These are phyloP conservation scores for Xylariaceae sp. DNA, from an alignment of 2,329 filamentous ascomycete genomes.

Conservation along the genomic window DNA sequence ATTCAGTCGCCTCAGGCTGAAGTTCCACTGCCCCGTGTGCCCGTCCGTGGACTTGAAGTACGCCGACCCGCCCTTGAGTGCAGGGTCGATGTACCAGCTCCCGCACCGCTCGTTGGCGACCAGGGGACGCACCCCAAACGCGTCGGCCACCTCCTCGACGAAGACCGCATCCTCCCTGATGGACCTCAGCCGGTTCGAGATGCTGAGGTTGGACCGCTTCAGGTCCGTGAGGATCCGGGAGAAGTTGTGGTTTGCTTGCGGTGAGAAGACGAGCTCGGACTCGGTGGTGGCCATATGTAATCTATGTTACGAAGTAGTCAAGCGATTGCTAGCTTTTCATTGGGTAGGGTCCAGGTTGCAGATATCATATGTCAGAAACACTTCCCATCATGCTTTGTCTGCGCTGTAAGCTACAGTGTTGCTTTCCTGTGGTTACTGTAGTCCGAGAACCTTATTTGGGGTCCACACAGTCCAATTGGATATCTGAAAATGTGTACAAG, in stretches of 20 bases:
- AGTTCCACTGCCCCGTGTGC: conserved; percentile 84
- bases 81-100: conserved; percentile 81
- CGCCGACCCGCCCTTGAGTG: conserved; percentile 62
- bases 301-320: too few relatives aligned
- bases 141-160: conserved; percentile 54
- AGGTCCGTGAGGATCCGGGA: conserved; percentile 66
- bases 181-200: conserved; percentile 75
- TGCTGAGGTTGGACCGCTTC: conserved; percentile 69
- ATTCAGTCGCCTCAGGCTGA: conserved; percentile 80
- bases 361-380: too few relatives aligned
- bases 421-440: too few relatives aligned
- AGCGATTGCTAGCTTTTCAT: too few relatives aligned
- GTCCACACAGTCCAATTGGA: too few relatives aligned
- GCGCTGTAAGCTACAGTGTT: too few relatives aligned
- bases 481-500: too few relatives aligned
- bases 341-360: too few relatives aligned
- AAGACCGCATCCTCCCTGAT: conserved; percentile 74
- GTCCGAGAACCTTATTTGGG: too few relatives aligned
- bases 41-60: conserved; percentile 99
- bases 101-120: conserved; percentile 93
- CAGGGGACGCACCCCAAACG: conserved; percentile 56
- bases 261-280: conserved; percentile 45
- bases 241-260: conserved; percentile 56
- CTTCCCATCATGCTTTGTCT: too few relatives aligned
- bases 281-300: conserved; percentile 23